A percentile compares a stretch with the other conserved stretches of the same genome.
These are phyloP conservation scores for Tulasnella sp. DNA, from an alignment of 768 basidiomycete species.

Conservation along the genomic window DNA sequence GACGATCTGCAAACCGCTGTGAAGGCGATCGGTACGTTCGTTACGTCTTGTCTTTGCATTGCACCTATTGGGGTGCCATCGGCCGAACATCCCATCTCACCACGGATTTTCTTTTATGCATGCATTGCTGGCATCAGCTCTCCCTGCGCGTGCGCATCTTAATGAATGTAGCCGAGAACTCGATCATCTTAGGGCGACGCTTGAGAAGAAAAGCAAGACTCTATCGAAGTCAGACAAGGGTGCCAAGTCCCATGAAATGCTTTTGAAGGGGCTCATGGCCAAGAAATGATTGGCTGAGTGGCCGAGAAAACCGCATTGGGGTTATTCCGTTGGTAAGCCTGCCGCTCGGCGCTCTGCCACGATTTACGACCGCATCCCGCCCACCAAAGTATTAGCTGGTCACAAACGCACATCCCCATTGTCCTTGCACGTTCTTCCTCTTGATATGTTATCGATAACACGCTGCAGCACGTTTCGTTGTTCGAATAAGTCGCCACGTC, in stretches of 20 bases:
- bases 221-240: not conserved
- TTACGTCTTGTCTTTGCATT: too few species aligned
- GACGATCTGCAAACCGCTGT: too few species aligned
- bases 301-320: not conserved
- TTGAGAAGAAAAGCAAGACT: not conserved
- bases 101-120: too few species aligned
- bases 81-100: not conserved
- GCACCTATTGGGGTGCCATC: not conserved
- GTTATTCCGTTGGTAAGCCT: too few species aligned
- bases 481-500: not conserved
- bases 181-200: not conserved
- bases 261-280: slow-evolving; percentile 1
- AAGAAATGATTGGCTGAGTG: not conserved
- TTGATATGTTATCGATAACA: too few species aligned
- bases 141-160: not conserved
- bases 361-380: not conserved
- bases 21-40: too few species aligned
- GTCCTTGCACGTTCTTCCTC: not conserved
- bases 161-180: not conserved
- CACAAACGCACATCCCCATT: not conserved
- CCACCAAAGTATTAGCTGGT: not conserved
- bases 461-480: not conserved
- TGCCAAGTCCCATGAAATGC: not conserved
- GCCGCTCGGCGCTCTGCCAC: not conserved
- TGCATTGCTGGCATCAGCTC: not conserved